These are phyloP conservation scores for Candida nanaspora DNA, from an alignment of 805 yeast species.

Conservation along the genomic window DNA sequence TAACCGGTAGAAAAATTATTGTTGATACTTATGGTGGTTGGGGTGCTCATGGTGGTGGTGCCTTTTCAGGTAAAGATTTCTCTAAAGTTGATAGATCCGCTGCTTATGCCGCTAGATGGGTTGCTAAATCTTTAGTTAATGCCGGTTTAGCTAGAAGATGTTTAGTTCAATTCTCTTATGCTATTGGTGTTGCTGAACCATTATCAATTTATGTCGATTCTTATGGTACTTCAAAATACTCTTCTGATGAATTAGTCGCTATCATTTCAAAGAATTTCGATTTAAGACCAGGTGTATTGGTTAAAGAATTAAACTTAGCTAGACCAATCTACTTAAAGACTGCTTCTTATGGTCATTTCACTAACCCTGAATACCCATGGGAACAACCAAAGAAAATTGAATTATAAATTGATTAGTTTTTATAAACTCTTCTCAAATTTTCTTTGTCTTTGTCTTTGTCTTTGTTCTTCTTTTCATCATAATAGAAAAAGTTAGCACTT, in stretches of 20 bases:
- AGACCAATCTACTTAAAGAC: slow-evolving; percentile 99
- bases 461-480: background rate
- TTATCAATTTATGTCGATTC: slow-evolving; percentile 95
- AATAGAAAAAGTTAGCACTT: no score
- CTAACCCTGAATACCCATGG: slow-evolving; percentile 98
- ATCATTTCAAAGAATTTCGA: slow-evolving; percentile 94
- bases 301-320: slow-evolving; percentile 92
- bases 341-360: slow-evolving; percentile 99
- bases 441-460: background rate
- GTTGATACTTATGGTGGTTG: slow-evolving; percentile 99
- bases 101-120: slow-evolving; percentile 99
- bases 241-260: slow-evolving; percentile 83
- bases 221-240: slow-evolving; percentile 91
- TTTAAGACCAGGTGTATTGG: slow-evolving; percentile 99
- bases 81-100: slow-evolving; percentile 99
- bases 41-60: slow-evolving; percentile 99
- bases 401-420: slow-evolving; percentile 28
- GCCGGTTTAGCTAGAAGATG: slow-evolving; percentile 97
- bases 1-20: slow-evolving; percentile 98
- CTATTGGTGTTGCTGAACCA: slow-evolving; percentile 99
- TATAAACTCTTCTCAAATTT: background rate
- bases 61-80: slow-evolving; percentile 99
- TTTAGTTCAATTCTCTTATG: slow-evolving; percentile 96
- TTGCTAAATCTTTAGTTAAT: slow-evolving; percentile 92
- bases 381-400: slow-evolving; percentile 86